Percentiles rank a stretch among this genome's conserved stretches.
These are phyloP conservation scores for Ostreobium quekettii DNA, from an alignment of 139 green algal genomes.

Conservation along the genomic window DNA sequence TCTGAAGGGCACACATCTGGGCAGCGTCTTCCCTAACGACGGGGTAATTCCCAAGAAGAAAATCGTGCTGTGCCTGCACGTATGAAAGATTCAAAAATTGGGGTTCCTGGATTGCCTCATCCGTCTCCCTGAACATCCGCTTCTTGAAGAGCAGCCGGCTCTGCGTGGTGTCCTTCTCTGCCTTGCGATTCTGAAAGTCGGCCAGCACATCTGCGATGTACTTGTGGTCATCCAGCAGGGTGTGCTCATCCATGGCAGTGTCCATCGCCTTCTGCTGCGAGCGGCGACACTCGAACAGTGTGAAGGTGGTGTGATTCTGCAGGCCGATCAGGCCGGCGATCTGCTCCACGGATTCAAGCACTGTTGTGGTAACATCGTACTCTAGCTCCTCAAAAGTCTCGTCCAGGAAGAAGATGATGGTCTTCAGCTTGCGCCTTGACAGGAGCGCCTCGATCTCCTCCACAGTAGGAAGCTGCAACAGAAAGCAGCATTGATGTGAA, in stretches of 20 bases:
- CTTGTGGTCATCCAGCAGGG: constrained; percentile 85
- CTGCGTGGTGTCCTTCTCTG: constrained; percentile 32
- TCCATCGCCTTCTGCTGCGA: constrained; percentile 5
- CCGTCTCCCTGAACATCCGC: constrained; percentile 64
- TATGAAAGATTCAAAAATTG: constrained; percentile 94
- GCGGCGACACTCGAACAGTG: constrained; percentile 70
- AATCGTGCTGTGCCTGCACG: constrained; percentile 88
- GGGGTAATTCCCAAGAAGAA: constrained; percentile 89
- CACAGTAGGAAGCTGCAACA: constrained; percentile 51
- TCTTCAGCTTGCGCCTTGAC: constrained; percentile 45
- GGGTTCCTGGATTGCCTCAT: constrained; percentile 88
- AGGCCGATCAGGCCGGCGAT: constrained; percentile 83
- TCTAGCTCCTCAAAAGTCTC: constrained; percentile 95
- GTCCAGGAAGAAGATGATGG: constrained; percentile 92
- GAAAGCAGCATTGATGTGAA: constrained; percentile 1
- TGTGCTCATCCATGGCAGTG: constrained; percentile 61
- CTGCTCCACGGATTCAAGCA: constrained; percentile 79
- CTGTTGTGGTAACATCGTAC: constrained; percentile 82
- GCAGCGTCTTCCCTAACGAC: constrained; percentile 88
- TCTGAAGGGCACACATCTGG: constrained; percentile 86
- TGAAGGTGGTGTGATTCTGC: constrained; percentile 90
- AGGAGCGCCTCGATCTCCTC: constrained; percentile 84
- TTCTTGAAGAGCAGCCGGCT: constrained; percentile 90
- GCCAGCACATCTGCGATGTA: constrained; percentile 71
- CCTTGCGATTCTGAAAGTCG: constrained; percentile 60